Evolutionary conservation across 2,329 filamentous ascomycete genomes (phyloP).

Genomic region (Microascus cirrosus): DNA sequence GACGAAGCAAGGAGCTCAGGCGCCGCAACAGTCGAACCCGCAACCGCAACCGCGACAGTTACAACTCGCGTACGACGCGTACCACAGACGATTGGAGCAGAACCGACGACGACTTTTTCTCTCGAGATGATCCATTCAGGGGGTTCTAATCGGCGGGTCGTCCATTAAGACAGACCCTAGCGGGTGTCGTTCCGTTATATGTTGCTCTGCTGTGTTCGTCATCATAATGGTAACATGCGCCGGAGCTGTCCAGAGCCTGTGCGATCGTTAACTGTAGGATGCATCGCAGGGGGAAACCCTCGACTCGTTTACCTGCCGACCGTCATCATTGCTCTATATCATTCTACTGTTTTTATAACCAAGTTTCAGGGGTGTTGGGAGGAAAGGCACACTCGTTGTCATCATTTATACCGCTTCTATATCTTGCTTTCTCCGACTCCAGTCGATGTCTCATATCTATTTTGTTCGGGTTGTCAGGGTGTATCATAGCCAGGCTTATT

Average conservation of each 20-base stretch:
- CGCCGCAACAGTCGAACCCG: constrained; percentile 34
- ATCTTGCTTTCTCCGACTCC: neutral
- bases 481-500: neutral
- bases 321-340: neutral
- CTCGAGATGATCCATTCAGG: constrained; percentile 48
- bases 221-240: neutral
- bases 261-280: neutral
- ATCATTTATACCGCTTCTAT: neutral
- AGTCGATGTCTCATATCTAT: neutral
- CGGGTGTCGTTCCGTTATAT: neutral
- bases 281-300: neutral
- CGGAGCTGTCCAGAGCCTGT: neutral
- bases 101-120: constrained; percentile 43
- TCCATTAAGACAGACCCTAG: neutral
- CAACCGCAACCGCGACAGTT: constrained; percentile 41
- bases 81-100: constrained; percentile 27
- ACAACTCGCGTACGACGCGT: constrained; percentile 30
- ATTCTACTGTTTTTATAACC: neutral
- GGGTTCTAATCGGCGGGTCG: constrained; percentile 35
- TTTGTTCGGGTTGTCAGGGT: neutral
- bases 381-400: neutral
- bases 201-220: neutral
- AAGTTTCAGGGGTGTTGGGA: neutral
- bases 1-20: constrained; percentile 44
- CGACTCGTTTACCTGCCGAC: neutral